These are phyloP conservation scores for Amaranthus tricolor DNA, from an alignment of 179 eudicot species.

Conservation along the genomic window DNA sequence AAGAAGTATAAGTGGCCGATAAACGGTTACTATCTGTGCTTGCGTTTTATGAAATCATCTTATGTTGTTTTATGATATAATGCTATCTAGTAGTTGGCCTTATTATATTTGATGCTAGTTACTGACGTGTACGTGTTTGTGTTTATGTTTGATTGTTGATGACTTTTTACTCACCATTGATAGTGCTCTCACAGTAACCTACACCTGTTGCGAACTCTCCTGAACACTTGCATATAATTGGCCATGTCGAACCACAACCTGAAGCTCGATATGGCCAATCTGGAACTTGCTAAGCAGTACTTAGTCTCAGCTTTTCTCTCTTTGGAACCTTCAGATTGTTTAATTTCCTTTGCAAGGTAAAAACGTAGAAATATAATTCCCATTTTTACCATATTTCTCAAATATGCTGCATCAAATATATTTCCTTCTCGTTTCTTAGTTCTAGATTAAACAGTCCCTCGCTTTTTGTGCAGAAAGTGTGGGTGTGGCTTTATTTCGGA, in stretches of 20 bases:
- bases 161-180: too few relatives aligned
- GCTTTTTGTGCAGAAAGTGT: slow-evolving; percentile 43
- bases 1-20: too few relatives aligned
- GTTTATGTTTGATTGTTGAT: too few relatives aligned
- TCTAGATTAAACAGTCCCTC: neutral
- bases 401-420: neutral
- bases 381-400: neutral
- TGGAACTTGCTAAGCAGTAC: slow-evolving; percentile 31
- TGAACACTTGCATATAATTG: too few relatives aligned
- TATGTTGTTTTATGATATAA: too few relatives aligned
- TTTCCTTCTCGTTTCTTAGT: neutral
- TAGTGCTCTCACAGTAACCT: too few relatives aligned
- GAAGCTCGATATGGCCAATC: slow-evolving; percentile 23
- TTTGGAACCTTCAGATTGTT: slow-evolving; percentile 66
- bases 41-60: too few relatives aligned
- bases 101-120: too few relatives aligned
- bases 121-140: too few relatives aligned
- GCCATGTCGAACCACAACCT: neutral
- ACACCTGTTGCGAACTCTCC: too few relatives aligned
- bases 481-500: slow-evolving; percentile 66
- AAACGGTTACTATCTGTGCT: too few relatives aligned
- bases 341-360: slow-evolving; percentile 68
- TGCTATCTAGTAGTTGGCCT: too few relatives aligned
- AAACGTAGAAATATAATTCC: neutral
- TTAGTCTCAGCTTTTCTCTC: slow-evolving; percentile 73